Evolutionary conservation across 1,284 basidiomycete genomes (phyloP).

Genomic region (Neotropicomus parvogracilis): DNA sequence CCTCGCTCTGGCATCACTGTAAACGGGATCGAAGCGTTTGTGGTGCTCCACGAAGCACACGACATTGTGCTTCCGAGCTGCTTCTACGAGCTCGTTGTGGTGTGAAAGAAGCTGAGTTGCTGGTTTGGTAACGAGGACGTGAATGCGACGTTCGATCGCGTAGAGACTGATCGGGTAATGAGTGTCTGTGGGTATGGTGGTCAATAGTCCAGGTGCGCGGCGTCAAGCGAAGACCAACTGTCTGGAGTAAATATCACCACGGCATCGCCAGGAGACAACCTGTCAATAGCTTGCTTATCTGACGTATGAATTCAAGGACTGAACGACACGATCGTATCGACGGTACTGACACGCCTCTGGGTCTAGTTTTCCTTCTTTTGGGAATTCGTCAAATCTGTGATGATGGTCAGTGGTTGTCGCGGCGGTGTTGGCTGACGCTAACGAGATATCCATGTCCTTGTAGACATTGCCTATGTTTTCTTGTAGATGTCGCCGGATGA

Average conservation of each 20-base stretch:
- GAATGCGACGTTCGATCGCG: slow-evolving; percentile 79
- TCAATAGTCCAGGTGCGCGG: background rate
- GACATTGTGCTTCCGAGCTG: slow-evolving; percentile 75
- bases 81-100: slow-evolving; percentile 73
- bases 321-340: background rate
- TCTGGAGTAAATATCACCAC: slow-evolving; percentile 88
- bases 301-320: slow-evolving; percentile 6
- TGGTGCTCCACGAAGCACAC: slow-evolving; percentile 91
- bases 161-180: slow-evolving; percentile 84
- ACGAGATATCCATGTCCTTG: slow-evolving; percentile 82
- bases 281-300: slow-evolving; percentile 88
- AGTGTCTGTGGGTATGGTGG: slow-evolving; percentile 52
- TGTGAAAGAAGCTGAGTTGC: slow-evolving; percentile 83
- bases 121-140: slow-evolving; percentile 91
- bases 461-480: slow-evolving; percentile 84
- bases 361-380: slow-evolving; percentile 66
- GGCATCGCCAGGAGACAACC: slow-evolving; percentile 77
- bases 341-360: slow-evolving; percentile 72
- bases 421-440: slow-evolving; percentile 26
- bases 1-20: slow-evolving; percentile 82
- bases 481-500: slow-evolving; percentile 76
- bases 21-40: slow-evolving; percentile 87
- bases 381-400: slow-evolving; percentile 73
- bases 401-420: background rate
- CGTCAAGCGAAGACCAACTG: slow-evolving; percentile 46